Base-by-base conservation (phyloP, 805 yeast genomes). In the Lachancea waltii region DNA sequence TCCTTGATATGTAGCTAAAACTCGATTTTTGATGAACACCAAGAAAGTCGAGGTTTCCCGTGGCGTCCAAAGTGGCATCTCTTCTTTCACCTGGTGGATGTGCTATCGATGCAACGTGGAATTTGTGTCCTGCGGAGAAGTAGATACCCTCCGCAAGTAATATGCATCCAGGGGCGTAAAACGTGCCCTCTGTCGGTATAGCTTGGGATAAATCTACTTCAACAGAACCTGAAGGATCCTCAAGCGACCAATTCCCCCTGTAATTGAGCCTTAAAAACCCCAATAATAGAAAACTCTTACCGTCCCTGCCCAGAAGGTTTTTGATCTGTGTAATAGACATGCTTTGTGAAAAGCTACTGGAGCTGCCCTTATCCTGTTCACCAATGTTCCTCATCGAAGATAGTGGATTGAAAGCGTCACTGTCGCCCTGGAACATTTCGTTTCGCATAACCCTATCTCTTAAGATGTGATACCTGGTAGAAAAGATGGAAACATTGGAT, bases 61-160 rank as follows among this genome's bases (percentile, higher is more conserved):
- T 78, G 1, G 81, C 79, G 18, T 82, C 89, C 40, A 78, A 53
- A 1, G 94, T 70, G 0, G 54, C 59, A 7, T 71, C 78, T 42
- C 97, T 68, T 45, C 73, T 68, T 56, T 92, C 99, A 3, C 86
- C 81, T 0, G 92, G 87, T 3, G 98, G 97, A 43, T 86, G 95
- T 3, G 83, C 81, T 35, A 92, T 69, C 4, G 81, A 72, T 20
- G 82, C 71, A 1, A 82, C 94, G 47, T 81, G 77, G 54, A 92
- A 87, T 33, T 72, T 77, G 19, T 68, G 69, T 2, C 79, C 77
- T 13, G 77, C 73, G 3, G 80, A 78, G 11, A 79, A 76, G 54
- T 86, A 85, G 13, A 85, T 76, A 13, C 99, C 99, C 53, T 86
- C 95, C 36, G 83, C 81, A 2, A 90, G 62, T 0, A 85, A 75